Evolutionary conservation across 2,329 filamentous ascomycete species (phyloP).

Genomic region (Curvularia eragrostidis): DNA sequence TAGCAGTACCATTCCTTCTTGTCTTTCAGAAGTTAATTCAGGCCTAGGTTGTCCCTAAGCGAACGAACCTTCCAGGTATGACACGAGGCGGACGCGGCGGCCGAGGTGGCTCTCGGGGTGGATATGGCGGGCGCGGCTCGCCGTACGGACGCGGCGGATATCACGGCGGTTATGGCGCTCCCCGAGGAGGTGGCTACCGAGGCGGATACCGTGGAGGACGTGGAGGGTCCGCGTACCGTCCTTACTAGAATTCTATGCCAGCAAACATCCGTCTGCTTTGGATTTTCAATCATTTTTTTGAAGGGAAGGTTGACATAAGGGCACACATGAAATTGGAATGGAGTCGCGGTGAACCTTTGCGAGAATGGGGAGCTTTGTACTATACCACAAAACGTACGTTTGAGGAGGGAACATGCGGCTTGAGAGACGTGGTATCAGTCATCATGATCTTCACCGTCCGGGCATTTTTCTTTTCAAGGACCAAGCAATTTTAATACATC

Average conservation of each 20-base stretch:
- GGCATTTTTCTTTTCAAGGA: slow-evolving; percentile 3
- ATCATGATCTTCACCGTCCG: slow-evolving; percentile 2
- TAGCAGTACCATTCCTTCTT: background rate
- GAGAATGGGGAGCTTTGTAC: slow-evolving; percentile 13
- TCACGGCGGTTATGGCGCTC: slow-evolving; percentile 41
- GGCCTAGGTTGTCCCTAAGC: slow-evolving; percentile 79
- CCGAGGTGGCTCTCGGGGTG: slow-evolving; percentile 56
- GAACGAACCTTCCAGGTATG: slow-evolving; percentile 96
- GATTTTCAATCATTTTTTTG: background rate
- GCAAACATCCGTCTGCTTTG: slow-evolving; percentile 8
- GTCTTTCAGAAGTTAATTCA: slow-evolving; percentile 22
- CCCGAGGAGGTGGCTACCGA: slow-evolving; percentile 53
- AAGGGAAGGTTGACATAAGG: slow-evolving; percentile 1
- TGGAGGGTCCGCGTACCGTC: slow-evolving; percentile 35
- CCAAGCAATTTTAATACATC: slow-evolving; percentile 12
- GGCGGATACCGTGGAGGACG: slow-evolving; percentile 46
- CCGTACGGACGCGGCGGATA: slow-evolving; percentile 45
- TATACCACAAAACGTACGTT: slow-evolving; percentile 10
- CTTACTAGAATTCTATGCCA: slow-evolving; percentile 19
- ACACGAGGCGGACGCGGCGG: slow-evolving; percentile 74
- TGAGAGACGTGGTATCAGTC: slow-evolving; percentile 3
- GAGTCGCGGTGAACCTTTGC: slow-evolving; percentile 11
- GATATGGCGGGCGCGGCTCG: slow-evolving; percentile 61
- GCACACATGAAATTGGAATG: slow-evolving; percentile 17
- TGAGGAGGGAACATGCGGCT: slow-evolving; percentile 9